Evolutionary conservation across 2,329 filamentous ascomycete species (phyloP).

Genomic region (Fusarium sp.): DNA sequence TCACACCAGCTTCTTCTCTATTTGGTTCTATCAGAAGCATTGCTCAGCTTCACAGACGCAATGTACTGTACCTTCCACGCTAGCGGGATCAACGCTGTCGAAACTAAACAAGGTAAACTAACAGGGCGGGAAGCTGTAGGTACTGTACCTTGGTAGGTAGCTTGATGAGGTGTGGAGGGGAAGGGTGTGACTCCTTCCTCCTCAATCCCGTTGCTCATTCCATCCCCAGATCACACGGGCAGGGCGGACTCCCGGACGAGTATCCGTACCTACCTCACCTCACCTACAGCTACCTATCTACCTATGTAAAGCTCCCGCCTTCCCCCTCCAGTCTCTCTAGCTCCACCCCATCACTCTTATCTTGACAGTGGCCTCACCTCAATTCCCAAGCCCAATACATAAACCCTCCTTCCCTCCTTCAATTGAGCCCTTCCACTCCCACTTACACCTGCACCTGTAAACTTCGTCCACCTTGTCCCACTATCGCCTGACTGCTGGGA

Average conservation of each 20-base stretch:
- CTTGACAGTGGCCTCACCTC: constrained; percentile 19
- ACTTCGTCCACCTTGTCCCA: constrained; percentile 7
- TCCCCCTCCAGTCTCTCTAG: constrained; percentile 20
- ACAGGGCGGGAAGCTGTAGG: constrained; percentile 18
- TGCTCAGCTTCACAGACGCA: constrained; percentile 7
- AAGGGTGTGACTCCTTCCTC: constrained; percentile 22
- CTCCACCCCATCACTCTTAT: constrained; percentile 15
- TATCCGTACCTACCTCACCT: constrained; percentile 27
- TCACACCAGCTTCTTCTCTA: constrained; percentile 28
- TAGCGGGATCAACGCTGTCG: constrained; percentile 30
- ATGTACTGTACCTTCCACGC: constrained; percentile 26
- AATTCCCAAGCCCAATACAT: constrained; percentile 25
- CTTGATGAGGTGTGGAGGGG: constrained; percentile 18
- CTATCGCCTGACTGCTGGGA: constrained; percentile 35
- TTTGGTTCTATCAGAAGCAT: constrained; percentile 15
- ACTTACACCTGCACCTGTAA: constrained; percentile 24
- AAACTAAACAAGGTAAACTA: constrained; percentile 38
- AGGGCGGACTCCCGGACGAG: constrained; percentile 16
- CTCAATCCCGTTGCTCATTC: constrained; percentile 32
- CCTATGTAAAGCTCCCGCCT: constrained; percentile 32
- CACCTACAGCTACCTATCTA: not conserved
- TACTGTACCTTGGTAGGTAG: constrained; percentile 10
- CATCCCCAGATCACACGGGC: constrained; percentile 37
- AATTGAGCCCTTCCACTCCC: constrained; percentile 25
- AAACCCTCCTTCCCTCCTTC: constrained; percentile 30